phyloP scores from a whole-genome alignment of 106 monocot species.

The Chionographis japonica region DNA sequence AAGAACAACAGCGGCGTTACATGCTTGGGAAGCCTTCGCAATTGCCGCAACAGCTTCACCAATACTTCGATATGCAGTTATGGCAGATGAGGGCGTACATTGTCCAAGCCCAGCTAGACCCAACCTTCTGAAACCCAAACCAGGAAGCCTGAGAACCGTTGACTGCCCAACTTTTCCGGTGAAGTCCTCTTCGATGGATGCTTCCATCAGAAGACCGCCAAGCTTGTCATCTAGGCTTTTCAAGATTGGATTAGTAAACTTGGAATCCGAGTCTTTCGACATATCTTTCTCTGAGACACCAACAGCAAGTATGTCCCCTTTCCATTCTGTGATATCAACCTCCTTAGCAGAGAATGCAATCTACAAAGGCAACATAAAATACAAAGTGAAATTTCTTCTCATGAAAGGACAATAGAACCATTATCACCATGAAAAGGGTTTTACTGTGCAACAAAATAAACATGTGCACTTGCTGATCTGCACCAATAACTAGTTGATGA shows the following conservation, averaged over 20 bases:
- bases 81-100: conserved; percentile 19
- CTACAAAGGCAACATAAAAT: conserved; percentile 24
- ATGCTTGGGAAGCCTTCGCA: conserved; percentile 71
- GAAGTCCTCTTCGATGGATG: conserved; percentile 83
- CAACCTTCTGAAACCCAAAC: conserved; percentile 73
- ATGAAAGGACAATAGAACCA: neutral
- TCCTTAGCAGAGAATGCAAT: conserved; percentile 77
- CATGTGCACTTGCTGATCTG: too few relatives aligned
- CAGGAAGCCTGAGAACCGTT: conserved; percentile 67
- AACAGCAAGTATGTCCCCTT: conserved; percentile 86
- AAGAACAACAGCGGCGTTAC: conserved; percentile 69
- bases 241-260: conserved; percentile 75
- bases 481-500: too few relatives aligned
- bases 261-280: conserved; percentile 68
- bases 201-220: conserved; percentile 69
- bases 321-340: conserved; percentile 74
- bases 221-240: conserved; percentile 68
- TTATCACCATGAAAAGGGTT: too few relatives aligned
- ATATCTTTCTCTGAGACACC: conserved; percentile 88
- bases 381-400: neutral
- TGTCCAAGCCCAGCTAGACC: conserved; percentile 71
- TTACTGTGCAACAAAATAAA: too few relatives aligned
- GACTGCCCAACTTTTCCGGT: conserved; percentile 88
- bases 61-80: conserved; percentile 42
- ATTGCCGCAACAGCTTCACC: conserved; percentile 77